phyloP scores from a whole-genome alignment of 495 filamentous ascomycete genomes.

The Hypoxylon cercidicola region DNA sequence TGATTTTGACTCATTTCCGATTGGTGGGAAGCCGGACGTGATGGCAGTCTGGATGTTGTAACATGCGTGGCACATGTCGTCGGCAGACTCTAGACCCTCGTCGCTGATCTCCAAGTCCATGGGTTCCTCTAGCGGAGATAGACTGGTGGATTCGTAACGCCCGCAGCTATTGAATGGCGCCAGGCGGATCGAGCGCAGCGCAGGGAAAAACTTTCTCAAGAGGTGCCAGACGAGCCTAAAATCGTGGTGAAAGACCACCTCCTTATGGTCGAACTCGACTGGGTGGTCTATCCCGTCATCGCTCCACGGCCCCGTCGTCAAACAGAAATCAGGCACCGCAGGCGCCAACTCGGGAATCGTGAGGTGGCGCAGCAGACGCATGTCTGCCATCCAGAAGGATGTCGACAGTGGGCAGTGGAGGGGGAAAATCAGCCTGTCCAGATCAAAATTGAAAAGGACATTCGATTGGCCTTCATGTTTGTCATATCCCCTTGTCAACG shows the following conservation, averaged over 20 bases:
- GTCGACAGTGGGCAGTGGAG: constrained; percentile 14
- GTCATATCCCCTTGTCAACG: background rate
- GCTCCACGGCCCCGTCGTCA: background rate
- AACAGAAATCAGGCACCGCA: background rate
- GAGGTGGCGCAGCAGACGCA: background rate
- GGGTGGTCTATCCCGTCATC: background rate
- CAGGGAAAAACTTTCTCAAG: constrained; percentile 10
- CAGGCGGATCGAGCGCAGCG: constrained; percentile 19
- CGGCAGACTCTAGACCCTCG: background rate
- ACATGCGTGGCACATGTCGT: constrained; percentile 4
- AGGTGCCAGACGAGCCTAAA: constrained; percentile 20
- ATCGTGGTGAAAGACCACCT: background rate
- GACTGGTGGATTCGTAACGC: constrained; percentile 8
- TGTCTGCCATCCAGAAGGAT: constrained; percentile 3
- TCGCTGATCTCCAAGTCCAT: background rate
- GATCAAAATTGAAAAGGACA: constrained; percentile 11
- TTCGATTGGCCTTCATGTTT: background rate
- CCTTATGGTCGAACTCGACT: too few species aligned
- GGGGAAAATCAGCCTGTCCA: constrained; percentile 7
- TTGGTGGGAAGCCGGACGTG: background rate
- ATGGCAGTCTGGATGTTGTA: background rate
- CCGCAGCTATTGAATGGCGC: constrained; percentile 5
- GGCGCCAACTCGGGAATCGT: constrained; percentile 12
- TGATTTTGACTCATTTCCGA: background rate
- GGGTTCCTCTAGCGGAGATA: background rate